phyloP scores from a whole-genome alignment of 306 rosid species.

The Coriaria nepalensis region DNA sequence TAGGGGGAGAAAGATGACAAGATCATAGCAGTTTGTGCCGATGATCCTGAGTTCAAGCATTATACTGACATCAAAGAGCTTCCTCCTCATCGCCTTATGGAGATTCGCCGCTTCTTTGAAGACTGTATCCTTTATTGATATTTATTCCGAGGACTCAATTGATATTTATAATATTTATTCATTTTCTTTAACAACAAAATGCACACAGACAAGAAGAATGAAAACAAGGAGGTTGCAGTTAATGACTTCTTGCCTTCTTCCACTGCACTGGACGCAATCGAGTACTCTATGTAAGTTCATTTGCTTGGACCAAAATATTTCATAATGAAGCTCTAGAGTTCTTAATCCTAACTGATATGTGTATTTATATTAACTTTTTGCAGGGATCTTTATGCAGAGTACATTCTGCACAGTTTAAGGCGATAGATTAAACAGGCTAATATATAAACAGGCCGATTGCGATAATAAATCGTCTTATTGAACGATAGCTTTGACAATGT shows the following conservation, averaged over 20 bases:
- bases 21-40: slow-evolving; percentile 94
- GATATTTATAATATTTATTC: slow-evolving; percentile 22
- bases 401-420: too few species aligned
- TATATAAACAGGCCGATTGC: too few species aligned
- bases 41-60: slow-evolving; percentile 94
- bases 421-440: too few species aligned
- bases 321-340: background rate
- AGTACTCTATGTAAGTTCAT: slow-evolving; percentile 62
- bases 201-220: slow-evolving; percentile 75
- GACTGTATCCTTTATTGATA: slow-evolving; percentile 62
- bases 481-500: too few species aligned
- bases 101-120: slow-evolving; percentile 93
- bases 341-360: background rate
- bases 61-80: slow-evolving; percentile 64
- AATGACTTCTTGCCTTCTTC: slow-evolving; percentile 66
- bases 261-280: slow-evolving; percentile 70
- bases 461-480: too few species aligned
- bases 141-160: background rate
- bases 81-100: slow-evolving; percentile 85
- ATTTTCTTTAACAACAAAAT: background rate
- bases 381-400: too few species aligned
- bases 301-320: slow-evolving; percentile 6
- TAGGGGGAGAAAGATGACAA: slow-evolving; percentile 98
- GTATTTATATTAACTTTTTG: too few species aligned
- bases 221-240: slow-evolving; percentile 95